These are phyloP conservation scores for Ilex asprella DNA, from an alignment of 257 asterid genomes.

Conservation along the genomic window DNA sequence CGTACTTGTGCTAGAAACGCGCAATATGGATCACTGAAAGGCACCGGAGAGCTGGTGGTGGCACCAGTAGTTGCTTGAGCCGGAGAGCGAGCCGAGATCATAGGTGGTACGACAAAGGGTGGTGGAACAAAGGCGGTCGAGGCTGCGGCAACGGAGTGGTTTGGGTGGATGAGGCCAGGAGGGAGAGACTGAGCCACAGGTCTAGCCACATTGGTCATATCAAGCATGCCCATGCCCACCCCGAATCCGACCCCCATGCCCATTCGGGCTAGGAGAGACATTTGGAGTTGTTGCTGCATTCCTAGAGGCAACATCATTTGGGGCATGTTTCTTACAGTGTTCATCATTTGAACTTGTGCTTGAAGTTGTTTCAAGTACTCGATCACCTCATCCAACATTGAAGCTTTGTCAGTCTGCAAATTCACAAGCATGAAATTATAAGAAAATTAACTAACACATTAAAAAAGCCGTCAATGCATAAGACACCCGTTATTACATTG, in stretches of 20 bases:
- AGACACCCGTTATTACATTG: too few species aligned
- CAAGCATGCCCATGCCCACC: conserved; percentile 40
- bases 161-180: conserved; percentile 22
- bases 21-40: conserved; percentile 34
- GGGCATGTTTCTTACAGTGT: conserved; percentile 28
- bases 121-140: conserved; percentile 29
- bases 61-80: conserved; percentile 19
- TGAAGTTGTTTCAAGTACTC: conserved; percentile 57
- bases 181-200: conserved; percentile 1
- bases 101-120: conserved; percentile 25
- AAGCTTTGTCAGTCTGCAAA: conserved; percentile 66
- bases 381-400: conserved; percentile 74
- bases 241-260: conserved; percentile 28
- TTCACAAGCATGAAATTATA: too few species aligned
- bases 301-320: conserved; percentile 50
- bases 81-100: conserved; percentile 6
- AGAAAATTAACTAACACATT: too few species aligned
- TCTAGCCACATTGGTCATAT: conserved; percentile 27
- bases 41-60: background rate
- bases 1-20: conserved; percentile 56
- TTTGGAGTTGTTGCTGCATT: conserved; percentile 59
- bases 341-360: conserved; percentile 60
- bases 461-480: too few species aligned
- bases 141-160: conserved; percentile 13
- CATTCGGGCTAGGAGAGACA: conserved; percentile 59